Evolutionary conservation across 306 rosid genomes (phyloP).

Genomic region (Phaseolus lunatus): DNA sequence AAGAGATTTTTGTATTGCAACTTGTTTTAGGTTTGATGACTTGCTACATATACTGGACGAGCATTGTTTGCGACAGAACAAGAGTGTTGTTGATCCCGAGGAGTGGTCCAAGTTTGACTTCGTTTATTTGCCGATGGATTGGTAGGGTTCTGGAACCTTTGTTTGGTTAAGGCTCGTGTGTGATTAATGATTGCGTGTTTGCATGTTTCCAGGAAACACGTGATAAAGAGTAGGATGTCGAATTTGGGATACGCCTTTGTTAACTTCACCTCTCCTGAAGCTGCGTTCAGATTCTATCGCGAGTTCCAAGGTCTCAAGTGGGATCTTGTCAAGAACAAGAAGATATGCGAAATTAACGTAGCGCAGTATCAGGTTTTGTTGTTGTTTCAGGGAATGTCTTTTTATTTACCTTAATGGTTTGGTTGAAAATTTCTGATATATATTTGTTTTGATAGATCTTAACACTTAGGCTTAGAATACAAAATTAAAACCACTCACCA

Average conservation of each 20-base stretch:
- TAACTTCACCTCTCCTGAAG: conserved; percentile 53
- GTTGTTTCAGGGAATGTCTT: neutral
- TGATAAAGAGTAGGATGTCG: conserved; percentile 29
- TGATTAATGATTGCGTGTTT: neutral
- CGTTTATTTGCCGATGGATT: conserved; percentile 71
- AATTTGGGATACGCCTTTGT: conserved; percentile 80
- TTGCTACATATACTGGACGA: conserved; percentile 41
- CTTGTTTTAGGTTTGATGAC: neutral
- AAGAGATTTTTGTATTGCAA: neutral
- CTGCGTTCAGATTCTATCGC: conserved; percentile 50
- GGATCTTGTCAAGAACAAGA: conserved; percentile 44
- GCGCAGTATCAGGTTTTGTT: conserved; percentile 45
- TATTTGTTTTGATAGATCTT: neutral
- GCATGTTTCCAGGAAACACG: conserved; percentile 41
- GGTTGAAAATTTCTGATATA: neutral
- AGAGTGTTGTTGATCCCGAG: neutral
- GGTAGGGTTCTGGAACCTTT: conserved; percentile 4
- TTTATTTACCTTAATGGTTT: neutral
- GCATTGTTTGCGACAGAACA: conserved; percentile 47
- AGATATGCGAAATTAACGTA: conserved; percentile 52
- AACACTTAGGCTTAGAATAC: no score
- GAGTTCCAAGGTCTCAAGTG: conserved; percentile 48
- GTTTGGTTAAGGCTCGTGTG: neutral
- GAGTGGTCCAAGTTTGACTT: conserved; percentile 51
- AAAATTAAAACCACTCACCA: no score